Base-by-base conservation (phyloP, 345 rosid species). In the Euphorbia lathyris region DNA sequence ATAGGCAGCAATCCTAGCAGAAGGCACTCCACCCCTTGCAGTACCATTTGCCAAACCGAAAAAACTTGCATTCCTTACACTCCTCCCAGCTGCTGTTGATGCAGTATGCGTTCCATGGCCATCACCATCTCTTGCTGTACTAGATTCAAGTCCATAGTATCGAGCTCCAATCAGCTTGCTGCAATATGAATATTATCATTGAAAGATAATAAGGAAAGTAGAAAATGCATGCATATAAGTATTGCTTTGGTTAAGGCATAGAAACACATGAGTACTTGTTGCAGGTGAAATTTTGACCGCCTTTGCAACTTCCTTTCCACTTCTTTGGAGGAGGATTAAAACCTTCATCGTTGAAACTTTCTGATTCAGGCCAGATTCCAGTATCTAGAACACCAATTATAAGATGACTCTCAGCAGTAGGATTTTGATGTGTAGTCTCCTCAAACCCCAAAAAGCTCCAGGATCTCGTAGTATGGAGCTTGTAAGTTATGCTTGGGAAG, bases 81-180 rank as follows among this genome's bases (percentile, higher is more conserved):
- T 45, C 69, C 74, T 85, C 26, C 96, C 92, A 0, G 88, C 92
- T 0, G 90, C 90, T 2, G 77, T 90, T 8, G 91, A 87, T 87
- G 51, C 51, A 45, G 51, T 45, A 45, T 45, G 51, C 3, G 51
- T 45, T 45, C 51, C 51, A 45, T 45, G 93, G 16, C 90, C 73
- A 0, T 0, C 0, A 0, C 0, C 36, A 36, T 88, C 93, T n/a
- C 79, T 73, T 0, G 84, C 77, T 0, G 76, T 20, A 0, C 1
- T 25, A 7, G 22, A 2, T 26, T 9, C 0, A 5, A 16, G 40
- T 32, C 0, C 23, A 66, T 78, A 80, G 66, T 36, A 74, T 50
- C 87, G 77, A 11, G 83, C 85, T 4, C 90, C 88, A 2, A 86
- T 74, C 25, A 86, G 27, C 69, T 80, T 88, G 50, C 78, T 74